Evolutionary conservation across 176 grass and related monocot genomes (phyloP).

Genomic region (Thinopyrum elongatum): DNA sequence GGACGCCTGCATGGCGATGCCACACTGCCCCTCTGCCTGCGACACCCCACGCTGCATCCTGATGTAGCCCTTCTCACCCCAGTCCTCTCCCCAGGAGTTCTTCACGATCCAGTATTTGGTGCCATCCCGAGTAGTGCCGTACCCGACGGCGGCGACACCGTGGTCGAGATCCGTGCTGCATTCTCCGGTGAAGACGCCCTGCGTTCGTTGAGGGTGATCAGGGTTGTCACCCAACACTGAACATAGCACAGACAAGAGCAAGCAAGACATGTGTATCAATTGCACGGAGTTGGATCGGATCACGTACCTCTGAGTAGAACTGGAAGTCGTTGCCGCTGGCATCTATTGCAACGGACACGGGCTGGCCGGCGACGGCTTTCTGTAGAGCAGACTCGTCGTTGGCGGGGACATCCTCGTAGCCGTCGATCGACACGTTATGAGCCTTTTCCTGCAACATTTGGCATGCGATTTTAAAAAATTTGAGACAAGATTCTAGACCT

Average conservation of each 20-base stretch:
- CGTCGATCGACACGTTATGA: slow-evolving; percentile 58
- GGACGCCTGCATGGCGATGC: slow-evolving; percentile 70
- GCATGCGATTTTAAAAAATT: not conserved
- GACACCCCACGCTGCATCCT: slow-evolving; percentile 54
- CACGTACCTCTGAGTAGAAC: slow-evolving; percentile 84
- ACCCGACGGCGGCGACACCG: slow-evolving; percentile 54
- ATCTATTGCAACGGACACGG: slow-evolving; percentile 64
- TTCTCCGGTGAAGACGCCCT: slow-evolving; percentile 73
- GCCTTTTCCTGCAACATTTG: slow-evolving; percentile 32
- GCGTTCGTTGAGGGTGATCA: not conserved
- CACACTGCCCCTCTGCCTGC: slow-evolving; percentile 38
- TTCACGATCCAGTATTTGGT: slow-evolving; percentile 73
- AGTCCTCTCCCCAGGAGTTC: slow-evolving; percentile 69
- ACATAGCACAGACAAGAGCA: not conserved
- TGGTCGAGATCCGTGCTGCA: slow-evolving; percentile 69
- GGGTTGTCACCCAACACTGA: not conserved
- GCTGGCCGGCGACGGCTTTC: slow-evolving; percentile 67
- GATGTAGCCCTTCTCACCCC: slow-evolving; percentile 71
- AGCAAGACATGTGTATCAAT: not conserved
- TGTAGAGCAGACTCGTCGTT: slow-evolving; percentile 53
- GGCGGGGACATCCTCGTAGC: slow-evolving; percentile 54
- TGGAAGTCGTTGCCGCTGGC: slow-evolving; percentile 58
- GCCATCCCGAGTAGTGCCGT: slow-evolving; percentile 38
- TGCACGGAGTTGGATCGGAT: not conserved
- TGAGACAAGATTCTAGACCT: not conserved